A percentile compares a stretch with the other conserved stretches of the same genome.
Evolutionary conservation across 148 eudicot genomes (phyloP).

Genomic region (Amaranthus palmeri): DNA sequence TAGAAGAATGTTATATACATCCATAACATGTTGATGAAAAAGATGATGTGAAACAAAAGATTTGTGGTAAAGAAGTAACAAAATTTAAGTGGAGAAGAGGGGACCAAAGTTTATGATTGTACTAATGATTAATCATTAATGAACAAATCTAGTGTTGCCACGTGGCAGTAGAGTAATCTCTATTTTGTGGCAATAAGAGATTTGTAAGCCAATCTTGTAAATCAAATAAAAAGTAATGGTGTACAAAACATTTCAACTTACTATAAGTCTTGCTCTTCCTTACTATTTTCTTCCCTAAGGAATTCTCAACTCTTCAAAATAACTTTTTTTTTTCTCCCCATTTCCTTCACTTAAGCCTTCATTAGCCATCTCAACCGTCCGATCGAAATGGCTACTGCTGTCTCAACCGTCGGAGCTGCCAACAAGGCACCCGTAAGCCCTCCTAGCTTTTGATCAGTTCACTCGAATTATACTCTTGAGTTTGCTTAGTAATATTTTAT

Average conservation of each 20-base stretch:
- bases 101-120: slow-evolving; percentile 1
- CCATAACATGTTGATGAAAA: no score
- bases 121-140: neutral
- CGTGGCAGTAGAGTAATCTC: slow-evolving; percentile 63
- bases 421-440: slow-evolving; percentile 59
- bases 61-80: neutral
- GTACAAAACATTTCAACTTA: slow-evolving; percentile 15
- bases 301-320: neutral
- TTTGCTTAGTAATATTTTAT: no score
- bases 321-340: no score
- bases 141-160: slow-evolving; percentile 36
- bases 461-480: no score
- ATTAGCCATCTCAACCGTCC: slow-evolving; percentile 7
- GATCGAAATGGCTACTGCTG: slow-evolving; percentile 58
- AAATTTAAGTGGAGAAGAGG: neutral
- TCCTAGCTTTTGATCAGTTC: neutral
- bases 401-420: slow-evolving; percentile 73
- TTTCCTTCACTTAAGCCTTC: no score
- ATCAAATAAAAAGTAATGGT: slow-evolving; percentile 26
- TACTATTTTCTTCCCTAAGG: neutral
- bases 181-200: slow-evolving; percentile 57
- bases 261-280: slow-evolving; percentile 18
- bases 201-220: slow-evolving; percentile 42
- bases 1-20: no score
- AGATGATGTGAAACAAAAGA: neutral